Conservation (phyloP, 2,329 filamentous ascomycete genomes). For the Trichoderma koningii region DNA sequence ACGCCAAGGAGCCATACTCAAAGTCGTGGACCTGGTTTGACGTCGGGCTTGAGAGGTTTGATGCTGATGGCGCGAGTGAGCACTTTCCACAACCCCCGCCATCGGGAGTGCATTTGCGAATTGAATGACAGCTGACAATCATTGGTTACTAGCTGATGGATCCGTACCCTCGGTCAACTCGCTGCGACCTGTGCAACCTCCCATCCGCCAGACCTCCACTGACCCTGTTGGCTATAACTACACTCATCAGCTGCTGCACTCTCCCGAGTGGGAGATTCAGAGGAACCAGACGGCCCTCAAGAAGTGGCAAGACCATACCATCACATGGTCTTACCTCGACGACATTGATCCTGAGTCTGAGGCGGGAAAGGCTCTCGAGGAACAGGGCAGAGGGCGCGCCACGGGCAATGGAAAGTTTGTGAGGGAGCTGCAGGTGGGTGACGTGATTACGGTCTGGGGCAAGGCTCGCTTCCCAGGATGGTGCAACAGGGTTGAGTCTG, state of each 20-base stretch:
- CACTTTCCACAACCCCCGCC: neutral
- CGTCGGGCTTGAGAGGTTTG: constrained; percentile 59
- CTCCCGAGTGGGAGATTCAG: constrained; percentile 50
- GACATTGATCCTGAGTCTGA: constrained; percentile 47
- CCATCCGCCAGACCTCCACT: constrained; percentile 29
- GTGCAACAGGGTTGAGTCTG: constrained; percentile 53
- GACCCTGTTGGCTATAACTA: constrained; percentile 37
- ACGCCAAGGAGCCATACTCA: constrained; percentile 28
- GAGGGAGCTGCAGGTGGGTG: constrained; percentile 57
- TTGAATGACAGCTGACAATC: neutral
- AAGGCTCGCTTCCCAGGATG: constrained; percentile 59
- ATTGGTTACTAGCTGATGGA: neutral
- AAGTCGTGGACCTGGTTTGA: constrained; percentile 68
- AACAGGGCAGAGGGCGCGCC: constrained; percentile 51
- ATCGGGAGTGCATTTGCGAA: neutral
- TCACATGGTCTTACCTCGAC: constrained; percentile 59
- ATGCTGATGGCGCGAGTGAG: constrained; percentile 36
- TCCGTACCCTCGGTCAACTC: constrained; percentile 36
- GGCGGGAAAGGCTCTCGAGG: constrained; percentile 43
- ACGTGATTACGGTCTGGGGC: constrained; percentile 63
- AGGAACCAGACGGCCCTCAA: constrained; percentile 46
- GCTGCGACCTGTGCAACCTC: constrained; percentile 44
- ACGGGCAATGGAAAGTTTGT: constrained; percentile 60
- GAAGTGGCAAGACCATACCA: constrained; percentile 44
- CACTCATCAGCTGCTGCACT: constrained; percentile 42